Conservation (phyloP, 2,329 filamentous ascomycete genomes). For the Thielaviopsis euricoi region DNA sequence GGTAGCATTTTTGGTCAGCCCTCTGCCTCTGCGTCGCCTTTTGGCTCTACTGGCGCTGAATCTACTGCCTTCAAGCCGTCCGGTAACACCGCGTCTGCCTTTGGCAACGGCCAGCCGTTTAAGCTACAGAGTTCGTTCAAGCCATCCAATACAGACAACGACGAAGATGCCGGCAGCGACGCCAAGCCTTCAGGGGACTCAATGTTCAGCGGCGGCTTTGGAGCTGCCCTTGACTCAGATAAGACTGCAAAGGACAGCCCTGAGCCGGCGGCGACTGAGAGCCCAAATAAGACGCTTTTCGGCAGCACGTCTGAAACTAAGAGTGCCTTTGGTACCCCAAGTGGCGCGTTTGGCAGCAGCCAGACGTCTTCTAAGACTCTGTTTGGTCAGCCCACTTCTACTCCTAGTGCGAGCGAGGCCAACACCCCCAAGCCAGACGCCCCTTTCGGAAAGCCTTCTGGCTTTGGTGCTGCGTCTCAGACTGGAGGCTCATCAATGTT, state of each 20-base stretch:
- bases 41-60: slow-evolving; percentile 13
- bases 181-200: slow-evolving; percentile 22
- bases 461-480: background rate
- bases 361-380: slow-evolving; percentile 1
- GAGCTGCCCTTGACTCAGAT: slow-evolving; percentile 32
- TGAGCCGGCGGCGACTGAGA: slow-evolving; percentile 20
- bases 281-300: slow-evolving; percentile 23
- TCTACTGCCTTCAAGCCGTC: slow-evolving; percentile 20
- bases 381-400: background rate
- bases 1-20: slow-evolving; percentile 18
- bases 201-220: slow-evolving; percentile 46
- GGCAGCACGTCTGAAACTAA: slow-evolving; percentile 6
- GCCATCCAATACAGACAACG: slow-evolving; percentile 42
- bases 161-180: slow-evolving; percentile 37
- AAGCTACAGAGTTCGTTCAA: slow-evolving; percentile 54
- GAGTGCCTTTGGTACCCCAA: background rate
- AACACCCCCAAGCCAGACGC: background rate
- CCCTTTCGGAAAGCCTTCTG: background rate
- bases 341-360: background rate
- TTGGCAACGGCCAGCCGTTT: slow-evolving; percentile 34
- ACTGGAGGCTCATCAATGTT: background rate
- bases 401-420: background rate
- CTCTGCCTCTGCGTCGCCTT: slow-evolving; percentile 12
- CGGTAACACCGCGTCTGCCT: slow-evolving; percentile 19
- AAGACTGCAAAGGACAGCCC: slow-evolving; percentile 28